Evolutionary conservation across 2,329 filamentous ascomycete species (phyloP), one percentile per base, ranked within the genome.

Genomic region (Sclerotinia minor): DNA sequence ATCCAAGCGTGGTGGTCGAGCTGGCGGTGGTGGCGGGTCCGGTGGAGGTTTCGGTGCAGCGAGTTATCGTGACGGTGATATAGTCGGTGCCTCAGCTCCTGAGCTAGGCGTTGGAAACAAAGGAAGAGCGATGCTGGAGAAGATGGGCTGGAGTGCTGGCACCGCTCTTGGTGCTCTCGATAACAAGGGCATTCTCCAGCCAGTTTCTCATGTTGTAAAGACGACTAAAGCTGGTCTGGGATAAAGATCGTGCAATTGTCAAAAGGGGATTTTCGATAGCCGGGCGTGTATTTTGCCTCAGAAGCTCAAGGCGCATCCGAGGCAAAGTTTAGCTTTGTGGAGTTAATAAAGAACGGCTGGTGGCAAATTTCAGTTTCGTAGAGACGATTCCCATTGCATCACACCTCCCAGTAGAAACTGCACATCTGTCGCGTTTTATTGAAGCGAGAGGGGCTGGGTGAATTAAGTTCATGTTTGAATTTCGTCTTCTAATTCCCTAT

Each of bases 71-170:
- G 91, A 98, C 74, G 95, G 95, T 24, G 94, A 98, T 72, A 82
- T 96, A 38, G 93, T 98, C 2, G 95, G 94, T 59, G 92, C 86
- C 1, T 87, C 88, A 59, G 94, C 94, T 1, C 91, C 93, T 15
- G 94, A 97, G 77, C 83, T 99, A 44, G 91, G 92, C 1, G 82
- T 83, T 5, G 91, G 90, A 65, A 98, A 97, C 77, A 92, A 87
- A 72, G 95, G 95, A 15, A 86, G 92, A 63, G 87, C 88, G 3
- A 91, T 99, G 87, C 80, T 99, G 71, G 92, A 96, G 80, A 98
- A 95, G 80, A 98, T 98, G 95, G 95, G 95, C 4, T 99, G 95
- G 94, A 91, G 86, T 70, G 89, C 84, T 64, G 95, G 95, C 6
- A 96, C 89, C 76, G 91, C 91, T 1, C 83, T 99, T 0, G 95